phyloP scores from a whole-genome alignment of 148 eudicot genomes.

The Fagopyrum esculentum region DNA sequence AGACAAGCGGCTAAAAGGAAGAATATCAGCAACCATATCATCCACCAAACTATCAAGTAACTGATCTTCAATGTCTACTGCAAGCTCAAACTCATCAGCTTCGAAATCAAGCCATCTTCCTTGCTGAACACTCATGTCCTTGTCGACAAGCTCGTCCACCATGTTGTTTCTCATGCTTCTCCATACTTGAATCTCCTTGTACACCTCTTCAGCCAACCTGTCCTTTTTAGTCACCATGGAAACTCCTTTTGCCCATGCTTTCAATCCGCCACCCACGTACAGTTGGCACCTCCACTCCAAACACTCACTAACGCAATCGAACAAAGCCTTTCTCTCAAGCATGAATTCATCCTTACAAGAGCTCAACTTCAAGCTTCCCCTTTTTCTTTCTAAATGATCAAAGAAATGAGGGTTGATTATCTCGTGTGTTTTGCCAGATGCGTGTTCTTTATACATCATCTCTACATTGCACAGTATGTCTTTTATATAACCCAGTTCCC shows the following conservation, averaged over 20 bases:
- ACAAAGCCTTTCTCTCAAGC: slow-evolving; percentile 44
- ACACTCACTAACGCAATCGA: slow-evolving; percentile 71
- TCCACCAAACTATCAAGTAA: slow-evolving; percentile 57
- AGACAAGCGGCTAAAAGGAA: neutral
- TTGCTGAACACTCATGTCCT: slow-evolving; percentile 70
- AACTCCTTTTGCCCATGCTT: slow-evolving; percentile 50
- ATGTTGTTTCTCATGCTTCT: slow-evolving; percentile 48
- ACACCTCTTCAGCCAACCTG: slow-evolving; percentile 56
- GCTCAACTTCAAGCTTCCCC: slow-evolving; percentile 6
- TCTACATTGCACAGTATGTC: slow-evolving; percentile 49
- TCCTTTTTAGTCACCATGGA: slow-evolving; percentile 47
- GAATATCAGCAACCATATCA: slow-evolving; percentile 64
- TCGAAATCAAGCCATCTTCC: slow-evolving; percentile 86
- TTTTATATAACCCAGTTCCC: slow-evolving; percentile 70
- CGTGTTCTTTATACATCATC: slow-evolving; percentile 54
- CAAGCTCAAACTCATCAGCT: slow-evolving; percentile 60
- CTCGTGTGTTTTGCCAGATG: slow-evolving; percentile 47
- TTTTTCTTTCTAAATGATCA: slow-evolving; percentile 54
- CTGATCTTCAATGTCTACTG: slow-evolving; percentile 51
- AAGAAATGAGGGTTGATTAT: slow-evolving; percentile 62
- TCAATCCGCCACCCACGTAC: slow-evolving; percentile 40
- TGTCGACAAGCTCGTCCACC: slow-evolving; percentile 94
- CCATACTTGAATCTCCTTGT: slow-evolving; percentile 58
- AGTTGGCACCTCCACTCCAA: slow-evolving; percentile 53
- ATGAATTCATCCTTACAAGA: slow-evolving; percentile 17